A percentile compares a stretch with the other conserved stretches of the same genome.
phyloP scores from a whole-genome alignment of 129 eudicot species.

The Flaveria linearis region DNA sequence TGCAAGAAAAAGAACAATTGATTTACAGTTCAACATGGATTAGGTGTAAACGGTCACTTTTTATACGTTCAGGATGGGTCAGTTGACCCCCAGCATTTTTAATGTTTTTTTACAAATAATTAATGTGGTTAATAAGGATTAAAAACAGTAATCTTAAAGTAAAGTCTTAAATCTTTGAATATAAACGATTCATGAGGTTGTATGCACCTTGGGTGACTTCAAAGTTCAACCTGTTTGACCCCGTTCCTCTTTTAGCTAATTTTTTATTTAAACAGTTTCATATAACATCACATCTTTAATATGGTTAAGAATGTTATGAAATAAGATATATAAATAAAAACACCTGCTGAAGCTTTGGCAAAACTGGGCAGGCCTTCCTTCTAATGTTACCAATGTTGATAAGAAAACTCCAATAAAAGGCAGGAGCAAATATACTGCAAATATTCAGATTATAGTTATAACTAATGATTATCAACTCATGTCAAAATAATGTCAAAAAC shows the following conservation, averaged over 20 bases:
- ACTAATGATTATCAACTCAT: background rate
- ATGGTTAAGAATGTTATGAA: background rate
- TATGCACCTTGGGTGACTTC: background rate
- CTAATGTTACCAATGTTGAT: slow-evolving; percentile 69
- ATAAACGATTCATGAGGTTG: background rate
- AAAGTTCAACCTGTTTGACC: background rate
- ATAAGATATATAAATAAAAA: background rate
- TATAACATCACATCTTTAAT: background rate
- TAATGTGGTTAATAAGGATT: background rate
- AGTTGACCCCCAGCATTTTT: background rate
- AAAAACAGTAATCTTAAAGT: background rate
- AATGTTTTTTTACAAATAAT: background rate
- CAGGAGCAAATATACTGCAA: slow-evolving; percentile 84
- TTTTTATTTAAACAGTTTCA: background rate
- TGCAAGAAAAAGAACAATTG: slow-evolving; percentile 22
- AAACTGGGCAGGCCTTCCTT: slow-evolving; percentile 75
- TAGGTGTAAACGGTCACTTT: background rate
- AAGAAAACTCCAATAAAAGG: slow-evolving; percentile 73
- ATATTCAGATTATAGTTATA: background rate
- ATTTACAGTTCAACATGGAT: background rate
- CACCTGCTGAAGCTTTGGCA: slow-evolving; percentile 95
- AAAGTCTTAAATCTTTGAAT: background rate
- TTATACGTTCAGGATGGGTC: background rate
- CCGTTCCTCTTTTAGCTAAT: background rate
- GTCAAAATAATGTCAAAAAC: slow-evolving; percentile 16